Percentiles rank a stretch among this genome's conserved stretches.
phyloP scores from a whole-genome alignment of 345 rosid genomes.

The Acer campestre region DNA sequence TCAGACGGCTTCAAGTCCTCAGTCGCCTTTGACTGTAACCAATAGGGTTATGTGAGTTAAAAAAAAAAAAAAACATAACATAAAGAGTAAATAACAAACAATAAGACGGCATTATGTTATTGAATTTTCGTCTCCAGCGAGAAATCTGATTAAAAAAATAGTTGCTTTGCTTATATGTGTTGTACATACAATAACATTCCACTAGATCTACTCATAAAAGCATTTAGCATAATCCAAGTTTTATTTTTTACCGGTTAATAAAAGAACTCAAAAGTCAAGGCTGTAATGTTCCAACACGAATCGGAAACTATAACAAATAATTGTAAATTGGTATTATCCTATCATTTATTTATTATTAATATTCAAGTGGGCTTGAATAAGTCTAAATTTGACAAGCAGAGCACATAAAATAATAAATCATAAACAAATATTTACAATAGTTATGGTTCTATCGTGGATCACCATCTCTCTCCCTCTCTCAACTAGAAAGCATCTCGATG shows the following conservation, averaged over 20 bases:
- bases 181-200: background rate
- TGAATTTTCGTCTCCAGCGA: background rate
- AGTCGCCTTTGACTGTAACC: background rate
- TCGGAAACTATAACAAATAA: background rate
- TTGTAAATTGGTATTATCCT: background rate
- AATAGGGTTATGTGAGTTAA: background rate
- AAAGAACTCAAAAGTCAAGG: background rate
- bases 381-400: background rate
- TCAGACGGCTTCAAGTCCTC: background rate
- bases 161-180: background rate
- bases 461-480: background rate
- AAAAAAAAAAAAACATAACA: background rate
- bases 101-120: background rate
- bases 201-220: background rate
- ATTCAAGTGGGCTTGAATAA: background rate
- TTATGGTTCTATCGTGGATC: constrained; percentile 18
- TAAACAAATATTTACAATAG: constrained; percentile 28
- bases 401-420: background rate
- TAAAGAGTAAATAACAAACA: no score
- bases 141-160: background rate
- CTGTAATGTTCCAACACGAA: background rate
- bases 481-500: no score
- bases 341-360: background rate
- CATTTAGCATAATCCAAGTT: background rate
- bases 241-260: background rate